phyloP scores from a whole-genome alignment of 352 stramenopile species.

The Pythium vanterpoolii region DNA sequence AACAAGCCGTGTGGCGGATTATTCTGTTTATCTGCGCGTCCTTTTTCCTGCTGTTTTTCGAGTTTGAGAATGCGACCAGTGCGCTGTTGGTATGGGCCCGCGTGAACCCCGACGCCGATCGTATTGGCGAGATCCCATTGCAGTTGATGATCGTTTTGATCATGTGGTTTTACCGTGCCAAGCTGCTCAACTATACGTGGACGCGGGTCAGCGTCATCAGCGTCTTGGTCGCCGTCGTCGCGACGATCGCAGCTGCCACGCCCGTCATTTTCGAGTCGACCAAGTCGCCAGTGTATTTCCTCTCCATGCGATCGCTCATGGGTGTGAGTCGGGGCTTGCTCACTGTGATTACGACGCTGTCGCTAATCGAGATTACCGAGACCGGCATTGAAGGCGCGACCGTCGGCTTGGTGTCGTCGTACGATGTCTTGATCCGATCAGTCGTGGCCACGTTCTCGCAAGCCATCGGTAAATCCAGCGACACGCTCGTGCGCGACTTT shows the following conservation, averaged over 20 bases:
- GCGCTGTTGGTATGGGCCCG: slow-evolving; percentile 50
- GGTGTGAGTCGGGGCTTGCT: slow-evolving; percentile 39
- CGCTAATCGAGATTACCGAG: slow-evolving; percentile 70
- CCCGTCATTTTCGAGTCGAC: slow-evolving; percentile 52
- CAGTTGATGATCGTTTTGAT: slow-evolving; percentile 42
- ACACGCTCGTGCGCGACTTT: slow-evolving; percentile 37
- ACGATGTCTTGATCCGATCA: slow-evolving; percentile 58
- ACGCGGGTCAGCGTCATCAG: slow-evolving; percentile 47
- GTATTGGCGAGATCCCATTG: slow-evolving; percentile 40
- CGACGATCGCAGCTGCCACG: slow-evolving; percentile 30
- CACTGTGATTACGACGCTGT: slow-evolving; percentile 52
- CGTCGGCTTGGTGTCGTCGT: slow-evolving; percentile 57
- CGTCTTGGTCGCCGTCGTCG: slow-evolving; percentile 34
- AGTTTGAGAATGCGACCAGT: slow-evolving; percentile 53
- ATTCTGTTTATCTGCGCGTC: slow-evolving; percentile 63
- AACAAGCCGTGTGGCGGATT: slow-evolving; percentile 73
- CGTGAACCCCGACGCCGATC: slow-evolving; percentile 34
- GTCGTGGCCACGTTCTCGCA: slow-evolving; percentile 58
- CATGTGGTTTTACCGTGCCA: slow-evolving; percentile 50
- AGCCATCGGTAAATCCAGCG: slow-evolving; percentile 45
- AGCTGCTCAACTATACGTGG: slow-evolving; percentile 75
- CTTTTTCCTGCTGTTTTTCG: slow-evolving; percentile 58
- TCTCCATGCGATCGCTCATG: slow-evolving; percentile 38
- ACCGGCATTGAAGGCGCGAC: slow-evolving; percentile 69
- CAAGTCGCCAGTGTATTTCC: slow-evolving; percentile 44